Base-by-base conservation (phyloP, 768 basidiomycete genomes). In the Pleurotus cornucopiae region DNA sequence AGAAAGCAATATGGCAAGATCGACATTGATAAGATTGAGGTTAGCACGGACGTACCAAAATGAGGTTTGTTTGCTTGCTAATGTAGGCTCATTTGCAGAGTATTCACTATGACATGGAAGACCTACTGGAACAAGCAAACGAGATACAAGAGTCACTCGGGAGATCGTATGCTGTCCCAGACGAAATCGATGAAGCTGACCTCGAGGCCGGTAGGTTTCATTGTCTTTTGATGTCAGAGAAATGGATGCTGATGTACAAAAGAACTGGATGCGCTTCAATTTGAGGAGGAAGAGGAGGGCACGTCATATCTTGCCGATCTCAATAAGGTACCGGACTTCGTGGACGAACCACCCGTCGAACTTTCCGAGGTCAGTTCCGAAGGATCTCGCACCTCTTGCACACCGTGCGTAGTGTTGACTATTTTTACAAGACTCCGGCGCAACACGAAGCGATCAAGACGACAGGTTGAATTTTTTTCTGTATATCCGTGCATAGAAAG, bases 101-200 rank as follows among this genome's bases (percentile, higher is more conserved):
- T 64, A 92, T 98, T 66, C 96, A 99, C 68, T 93, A 89, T 68
- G 96, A 99, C 58, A 98, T 99, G 95, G 94, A 97, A 65, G 97
- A 98, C 57, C 69, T 98, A 59, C 74, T 99, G 57, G 97, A 98
- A 65, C 94, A 97, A 68, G 91, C 94, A 7, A 98, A 98, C 65
- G 97, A 99, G 69, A 93, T 99, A 57, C 96, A 98, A 66, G 97
- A 98, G 69, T 84, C 89, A 18, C 75, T 99, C 20, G 92, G 90
- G 14, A 78, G 96, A 60, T 95, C 94, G 20, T 99, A 99, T 69
- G 91, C 88, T 12, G 91, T 98, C 0, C 97, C 97, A 13, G 97
- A 99, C 62, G 97, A 98, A 69, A 78, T 99, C 20, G 97, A 99
- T 71, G 97, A 99, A 69, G 93, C 91, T 6, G 97, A 98, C 70